Conservation (phyloP, 257 asterid genomes). For the Capsicum baccatum region DNA sequence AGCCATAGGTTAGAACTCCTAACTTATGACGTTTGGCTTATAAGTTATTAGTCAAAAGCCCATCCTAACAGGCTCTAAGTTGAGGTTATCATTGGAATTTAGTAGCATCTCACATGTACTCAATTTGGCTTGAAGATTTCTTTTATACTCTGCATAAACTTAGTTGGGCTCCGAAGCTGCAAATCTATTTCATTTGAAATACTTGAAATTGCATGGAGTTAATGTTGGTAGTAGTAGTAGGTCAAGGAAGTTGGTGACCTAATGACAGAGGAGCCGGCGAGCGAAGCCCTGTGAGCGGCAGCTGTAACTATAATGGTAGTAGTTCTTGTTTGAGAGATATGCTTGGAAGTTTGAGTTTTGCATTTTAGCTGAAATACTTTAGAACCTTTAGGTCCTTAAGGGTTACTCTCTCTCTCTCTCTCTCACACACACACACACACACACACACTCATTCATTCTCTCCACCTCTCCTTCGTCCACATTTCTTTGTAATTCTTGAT, state of each 20-base stretch:
- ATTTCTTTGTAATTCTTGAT: not conserved
- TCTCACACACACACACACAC: too few species aligned
- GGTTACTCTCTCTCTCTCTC: not conserved
- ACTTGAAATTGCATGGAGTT: not conserved
- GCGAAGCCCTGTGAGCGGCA: too few species aligned
- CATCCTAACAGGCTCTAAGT: not conserved
- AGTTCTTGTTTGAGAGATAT: constrained; percentile 16
- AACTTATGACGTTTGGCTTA: too few species aligned
- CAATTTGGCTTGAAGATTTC: not conserved
- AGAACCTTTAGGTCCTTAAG: not conserved
- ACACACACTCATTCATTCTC: not conserved
- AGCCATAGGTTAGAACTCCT: too few species aligned
- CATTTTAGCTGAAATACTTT: constrained; percentile 12
- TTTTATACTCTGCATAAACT: not conserved
- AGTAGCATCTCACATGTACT: not conserved
- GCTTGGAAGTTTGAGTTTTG: not conserved
- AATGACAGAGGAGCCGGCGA: too few species aligned
- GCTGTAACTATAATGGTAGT: not conserved
- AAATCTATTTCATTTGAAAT: constrained; percentile 12
- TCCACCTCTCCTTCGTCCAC: not conserved
- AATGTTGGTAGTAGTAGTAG: not conserved
- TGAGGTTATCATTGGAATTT: constrained; percentile 15
- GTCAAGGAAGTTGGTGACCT: too few species aligned
- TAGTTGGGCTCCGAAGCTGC: not conserved
- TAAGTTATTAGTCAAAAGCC: too few species aligned